Evolutionary conservation across 1,284 basidiomycete species (phyloP), one percentile per base, ranked within the genome.

Genomic region (Neonothopanus nambi): DNA sequence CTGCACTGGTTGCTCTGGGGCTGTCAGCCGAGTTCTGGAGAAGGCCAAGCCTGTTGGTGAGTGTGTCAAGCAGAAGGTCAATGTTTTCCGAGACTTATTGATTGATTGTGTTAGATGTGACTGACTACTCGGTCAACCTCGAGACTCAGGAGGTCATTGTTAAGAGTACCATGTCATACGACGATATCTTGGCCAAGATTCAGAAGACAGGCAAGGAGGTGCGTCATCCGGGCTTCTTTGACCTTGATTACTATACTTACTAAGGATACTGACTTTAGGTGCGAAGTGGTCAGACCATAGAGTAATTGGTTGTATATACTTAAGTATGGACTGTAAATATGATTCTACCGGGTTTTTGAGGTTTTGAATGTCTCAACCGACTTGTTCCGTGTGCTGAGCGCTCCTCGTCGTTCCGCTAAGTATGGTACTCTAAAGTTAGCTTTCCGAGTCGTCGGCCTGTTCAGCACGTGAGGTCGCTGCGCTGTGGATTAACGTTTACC

Each of bases 171-270:
- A 76, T 82, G 9, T 64, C 77, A 9, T 91, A 89, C 66, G 88
- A 92, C 0, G 77, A 78, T 3, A 75, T 93, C 41, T 68, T 85
- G 36, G 84, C 74, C 46, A 90, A 79, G 76, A 91, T 94, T 68
- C 82, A 84, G 77, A 94, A 93, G 81, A 94, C 91, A 2, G 92
- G 92, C 59, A 94, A 94, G 72, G 81, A 86, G 79, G 84, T 85
- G 54, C 20, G 56, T 52, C n/a, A 17, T 7, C 5, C 11, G 7
- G 48, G 18, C n/a, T 13, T 21, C 17, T 20, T 12, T 15, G 5
- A 23, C 13, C 7, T 18, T 30, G 11, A 9, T 33, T 26, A n/a
- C n/a, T 21, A 30, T 20, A 5, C 3, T 15, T 35, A 24, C n/a
- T 48, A 11, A 21, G n/a, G n/a, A 36, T 38, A 3, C 13, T 20